Evolutionary conservation across 306 rosid species (phyloP).

Genomic region (Castanea mollissima): DNA sequence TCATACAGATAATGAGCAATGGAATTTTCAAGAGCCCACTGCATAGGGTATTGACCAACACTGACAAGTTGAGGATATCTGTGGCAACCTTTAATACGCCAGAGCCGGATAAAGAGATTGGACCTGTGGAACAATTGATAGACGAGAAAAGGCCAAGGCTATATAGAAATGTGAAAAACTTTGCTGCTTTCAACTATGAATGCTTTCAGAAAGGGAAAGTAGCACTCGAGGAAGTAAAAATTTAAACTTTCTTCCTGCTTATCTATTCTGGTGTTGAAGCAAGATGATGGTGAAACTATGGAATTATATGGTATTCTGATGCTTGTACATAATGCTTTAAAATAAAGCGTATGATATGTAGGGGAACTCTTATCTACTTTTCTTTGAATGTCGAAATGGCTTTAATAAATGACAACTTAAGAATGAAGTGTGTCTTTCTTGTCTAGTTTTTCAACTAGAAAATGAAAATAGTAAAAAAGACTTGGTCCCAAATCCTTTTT

Average conservation of each 20-base stretch:
- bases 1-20: slow-evolving; percentile 48
- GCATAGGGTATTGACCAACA: slow-evolving; percentile 45
- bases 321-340: no score
- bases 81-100: slow-evolving; percentile 43
- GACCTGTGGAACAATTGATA: slow-evolving; percentile 35
- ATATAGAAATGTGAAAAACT: slow-evolving; percentile 39
- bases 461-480: no score
- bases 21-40: slow-evolving; percentile 50
- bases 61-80: slow-evolving; percentile 45
- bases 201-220: slow-evolving; percentile 50
- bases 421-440: no score
- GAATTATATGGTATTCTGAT: no score
- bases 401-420: no score
- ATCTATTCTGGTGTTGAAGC: no score
- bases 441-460: no score
- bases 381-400: no score
- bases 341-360: no score
- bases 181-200: slow-evolving; percentile 37
- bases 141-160: slow-evolving; percentile 38
- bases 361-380: no score
- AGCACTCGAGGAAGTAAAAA: slow-evolving; percentile 34
- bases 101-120: slow-evolving; percentile 45
- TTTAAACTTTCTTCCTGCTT: background rate
- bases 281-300: no score
- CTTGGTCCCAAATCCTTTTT: no score